Conservation (phyloP, 176 grass and related monocot species). For the Paspalum vaginatum region DNA sequence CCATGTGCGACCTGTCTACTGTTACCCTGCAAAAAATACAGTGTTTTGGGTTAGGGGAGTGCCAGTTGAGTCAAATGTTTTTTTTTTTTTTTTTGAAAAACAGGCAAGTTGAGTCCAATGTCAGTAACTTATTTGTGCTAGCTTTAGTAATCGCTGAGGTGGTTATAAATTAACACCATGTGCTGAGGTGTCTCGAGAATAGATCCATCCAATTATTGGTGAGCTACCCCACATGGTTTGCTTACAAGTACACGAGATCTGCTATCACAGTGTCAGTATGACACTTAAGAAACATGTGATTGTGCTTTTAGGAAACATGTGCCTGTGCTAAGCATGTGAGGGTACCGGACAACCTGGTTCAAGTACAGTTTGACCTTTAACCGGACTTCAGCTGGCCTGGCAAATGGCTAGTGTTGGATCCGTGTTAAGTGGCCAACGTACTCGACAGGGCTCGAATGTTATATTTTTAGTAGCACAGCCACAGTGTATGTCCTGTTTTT, state of each 20-base stretch:
- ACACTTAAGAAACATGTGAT: neutral
- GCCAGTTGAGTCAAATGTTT: constrained; percentile 2
- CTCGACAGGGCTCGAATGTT: no score
- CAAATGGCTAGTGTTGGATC: neutral
- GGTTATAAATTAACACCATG: neutral
- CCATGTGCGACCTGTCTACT: neutral
- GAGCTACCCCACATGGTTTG: constrained; percentile 32
- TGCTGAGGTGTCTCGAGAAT: constrained; percentile 1
- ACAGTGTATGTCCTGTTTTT: no score
- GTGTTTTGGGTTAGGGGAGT: neutral
- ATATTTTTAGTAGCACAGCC: no score
- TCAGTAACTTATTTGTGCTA: neutral
- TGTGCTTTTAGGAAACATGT: constrained; percentile 13
- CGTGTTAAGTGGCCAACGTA: no score
- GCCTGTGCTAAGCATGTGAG: constrained; percentile 25
- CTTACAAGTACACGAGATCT: neutral
- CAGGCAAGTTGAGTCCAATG: no score
- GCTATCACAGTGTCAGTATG: neutral
- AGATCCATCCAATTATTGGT: constrained; percentile 3
- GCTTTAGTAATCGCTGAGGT: neutral
- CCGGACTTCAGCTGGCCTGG: neutral
- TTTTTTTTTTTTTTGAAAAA: neutral
- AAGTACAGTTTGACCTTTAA: neutral
- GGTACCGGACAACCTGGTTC: neutral
- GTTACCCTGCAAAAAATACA: neutral